Evolutionary conservation across 148 eudicot species (phyloP).

Genomic region (Camellia japonica): DNA sequence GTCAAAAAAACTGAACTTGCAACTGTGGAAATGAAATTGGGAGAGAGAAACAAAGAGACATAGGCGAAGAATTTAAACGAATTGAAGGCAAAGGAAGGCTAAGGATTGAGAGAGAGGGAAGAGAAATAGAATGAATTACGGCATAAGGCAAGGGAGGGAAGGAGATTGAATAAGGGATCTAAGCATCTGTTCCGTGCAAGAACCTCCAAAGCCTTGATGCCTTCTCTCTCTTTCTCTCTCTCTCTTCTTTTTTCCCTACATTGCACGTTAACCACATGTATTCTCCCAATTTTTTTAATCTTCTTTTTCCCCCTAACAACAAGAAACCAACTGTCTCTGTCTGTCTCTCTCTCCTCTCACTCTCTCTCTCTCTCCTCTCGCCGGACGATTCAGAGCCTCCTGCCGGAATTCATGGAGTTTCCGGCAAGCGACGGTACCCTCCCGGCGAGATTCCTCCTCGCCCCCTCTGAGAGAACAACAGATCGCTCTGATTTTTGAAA

Average conservation of each 20-base stretch:
- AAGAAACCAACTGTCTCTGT: background rate
- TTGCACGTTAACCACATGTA: slow-evolving; percentile 63
- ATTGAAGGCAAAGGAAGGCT: background rate
- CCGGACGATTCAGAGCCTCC: background rate
- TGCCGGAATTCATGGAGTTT: slow-evolving; percentile 27
- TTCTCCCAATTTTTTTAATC: slow-evolving; percentile 11
- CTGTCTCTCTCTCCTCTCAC: background rate
- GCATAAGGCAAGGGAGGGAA: slow-evolving; percentile 68
- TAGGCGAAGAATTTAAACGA: background rate
- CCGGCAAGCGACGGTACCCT: slow-evolving; percentile 15
- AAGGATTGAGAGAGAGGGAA: slow-evolving; percentile 2
- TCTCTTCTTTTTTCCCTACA: slow-evolving; percentile 34
- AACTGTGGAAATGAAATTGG: background rate
- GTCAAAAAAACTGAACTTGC: background rate
- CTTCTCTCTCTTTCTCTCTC: slow-evolving; percentile 17
- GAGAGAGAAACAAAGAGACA: slow-evolving; percentile 4
- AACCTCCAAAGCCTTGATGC: slow-evolving; percentile 46
- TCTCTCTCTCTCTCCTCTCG: background rate
- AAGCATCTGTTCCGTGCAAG: slow-evolving; percentile 75
- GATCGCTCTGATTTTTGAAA: background rate
- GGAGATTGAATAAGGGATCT: slow-evolving; percentile 42
- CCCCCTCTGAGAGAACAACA: background rate
- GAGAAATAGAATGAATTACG: slow-evolving; percentile 56
- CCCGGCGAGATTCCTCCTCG: slow-evolving; percentile 14
- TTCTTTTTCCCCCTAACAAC: background rate